Percentiles rank a stretch among this genome's conserved stretches.
Conservation (phyloP, 352 stramenopile genomes). For the Phytopythium chamaehyphon region DNA sequence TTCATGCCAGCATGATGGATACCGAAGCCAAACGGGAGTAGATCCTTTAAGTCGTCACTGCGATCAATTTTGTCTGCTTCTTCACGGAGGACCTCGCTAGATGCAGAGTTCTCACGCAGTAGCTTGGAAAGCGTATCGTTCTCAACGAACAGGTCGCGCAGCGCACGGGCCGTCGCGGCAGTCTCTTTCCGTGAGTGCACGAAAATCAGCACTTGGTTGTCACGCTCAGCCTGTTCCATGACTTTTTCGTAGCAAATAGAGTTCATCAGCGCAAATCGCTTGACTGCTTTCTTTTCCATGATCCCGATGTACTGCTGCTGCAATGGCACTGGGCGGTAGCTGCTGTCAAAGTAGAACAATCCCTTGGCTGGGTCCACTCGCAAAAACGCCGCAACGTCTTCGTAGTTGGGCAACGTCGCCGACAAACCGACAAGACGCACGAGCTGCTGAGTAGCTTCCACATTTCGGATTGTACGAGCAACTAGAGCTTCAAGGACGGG, state of each 20-base stretch:
- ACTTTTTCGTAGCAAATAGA: constrained; percentile 99
- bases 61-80: constrained; percentile 91
- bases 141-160: constrained; percentile 95
- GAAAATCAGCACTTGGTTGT: constrained; percentile 99
- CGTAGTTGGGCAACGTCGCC: constrained; percentile 99
- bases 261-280: constrained; percentile 99
- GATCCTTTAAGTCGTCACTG: constrained; percentile 97
- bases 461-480: constrained; percentile 95
- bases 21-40: constrained; percentile 98
- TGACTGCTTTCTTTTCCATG: constrained; percentile 99
- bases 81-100: constrained; percentile 91
- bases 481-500: constrained; percentile 98
- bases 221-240: constrained; percentile 88
- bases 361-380: constrained; percentile 96
- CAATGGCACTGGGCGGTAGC: constrained; percentile 97
- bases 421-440: constrained; percentile 97
- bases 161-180: constrained; percentile 94
- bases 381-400: constrained; percentile 98
- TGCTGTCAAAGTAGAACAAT: constrained; percentile 99
- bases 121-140: constrained; percentile 94
- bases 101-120: constrained; percentile 81
- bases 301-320: constrained; percentile 99
- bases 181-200: constrained; percentile 99
- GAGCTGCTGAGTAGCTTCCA: constrained; percentile 97
- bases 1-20: constrained; percentile 99